Conservation (phyloP, 1,284 basidiomycete genomes). For the Cystobasidium pallidum region DNA sequence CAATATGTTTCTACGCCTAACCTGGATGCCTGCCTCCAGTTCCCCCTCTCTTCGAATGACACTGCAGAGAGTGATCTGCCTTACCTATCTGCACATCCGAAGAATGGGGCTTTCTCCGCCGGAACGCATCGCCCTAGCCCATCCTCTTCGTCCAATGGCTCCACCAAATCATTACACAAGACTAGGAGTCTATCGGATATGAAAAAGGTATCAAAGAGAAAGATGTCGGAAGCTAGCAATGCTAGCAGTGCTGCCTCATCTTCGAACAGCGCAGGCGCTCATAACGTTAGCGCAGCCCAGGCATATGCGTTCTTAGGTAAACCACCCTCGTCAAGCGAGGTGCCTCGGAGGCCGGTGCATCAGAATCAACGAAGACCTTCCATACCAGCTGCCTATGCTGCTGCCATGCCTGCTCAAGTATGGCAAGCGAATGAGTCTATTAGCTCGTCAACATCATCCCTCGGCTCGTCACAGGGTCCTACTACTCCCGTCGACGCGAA, state of each 20-base stretch:
- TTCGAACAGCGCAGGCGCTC: neutral
- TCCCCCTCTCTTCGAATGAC: neutral
- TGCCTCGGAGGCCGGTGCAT: constrained; percentile 16
- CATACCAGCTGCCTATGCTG: constrained; percentile 39
- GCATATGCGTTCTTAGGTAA: constrained; percentile 22
- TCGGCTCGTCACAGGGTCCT: constrained; percentile 19
- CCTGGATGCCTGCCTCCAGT: constrained; percentile 41
- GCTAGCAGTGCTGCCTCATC: constrained; percentile 20
- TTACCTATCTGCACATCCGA: neutral
- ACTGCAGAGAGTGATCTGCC: neutral
- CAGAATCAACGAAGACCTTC: constrained; percentile 37
- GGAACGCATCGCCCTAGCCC: neutral
- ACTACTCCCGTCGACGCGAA: constrained; percentile 10
- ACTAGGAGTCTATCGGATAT: constrained; percentile 28
- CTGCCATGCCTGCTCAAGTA: constrained; percentile 15
- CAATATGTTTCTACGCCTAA: constrained; percentile 39
- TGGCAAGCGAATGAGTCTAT: constrained; percentile 41
- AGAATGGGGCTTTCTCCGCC: neutral
- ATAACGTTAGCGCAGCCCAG: neutral
- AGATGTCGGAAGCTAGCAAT: constrained; percentile 30
- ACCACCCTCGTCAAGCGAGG: constrained; percentile 24
- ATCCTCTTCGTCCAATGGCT: neutral
- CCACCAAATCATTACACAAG: constrained; percentile 20
- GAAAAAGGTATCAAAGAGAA: constrained; percentile 4
- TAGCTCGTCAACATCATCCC: constrained; percentile 35